Conservation (phyloP, 768 basidiomycete species). For the Naganishia vaughanmartiniae region DNA sequence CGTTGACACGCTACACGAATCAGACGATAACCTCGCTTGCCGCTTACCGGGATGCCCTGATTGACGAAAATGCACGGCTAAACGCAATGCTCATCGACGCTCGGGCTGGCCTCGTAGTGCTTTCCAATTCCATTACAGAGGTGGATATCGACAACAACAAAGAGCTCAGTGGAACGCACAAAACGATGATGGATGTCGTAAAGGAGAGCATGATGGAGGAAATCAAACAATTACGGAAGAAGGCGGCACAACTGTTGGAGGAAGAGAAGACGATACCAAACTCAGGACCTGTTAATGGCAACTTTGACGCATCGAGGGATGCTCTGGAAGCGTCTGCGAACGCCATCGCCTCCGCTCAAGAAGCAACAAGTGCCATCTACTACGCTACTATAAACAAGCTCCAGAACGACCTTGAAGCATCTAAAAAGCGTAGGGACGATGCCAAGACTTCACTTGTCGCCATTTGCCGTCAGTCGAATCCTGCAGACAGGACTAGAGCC, state of each 20-base stretch:
- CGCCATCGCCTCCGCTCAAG: neutral
- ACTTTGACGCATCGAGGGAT: neutral
- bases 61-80: conserved; percentile 19
- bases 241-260: neutral
- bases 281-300: neutral
- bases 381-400: conserved; percentile 13
- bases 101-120: neutral
- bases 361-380: neutral
- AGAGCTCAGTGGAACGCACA: neutral
- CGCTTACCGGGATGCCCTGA: conserved; percentile 22
- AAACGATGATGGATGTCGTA: conserved; percentile 2
- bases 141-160: neutral
- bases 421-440: conserved; percentile 5
- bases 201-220: conserved; percentile 6
- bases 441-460: conserved; percentile 6
- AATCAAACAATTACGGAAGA: neutral
- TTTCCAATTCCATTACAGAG: neutral
- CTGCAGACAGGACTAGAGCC: neutral
- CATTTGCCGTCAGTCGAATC: neutral
- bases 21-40: conserved; percentile 21
- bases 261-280: neutral
- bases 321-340: neutral
- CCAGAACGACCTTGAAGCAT: neutral
- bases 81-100: conserved; percentile 9
- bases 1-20: conserved; percentile 22